These are phyloP conservation scores for Tetraselmis striata DNA, from an alignment of 139 green algal species.

Conservation along the genomic window DNA sequence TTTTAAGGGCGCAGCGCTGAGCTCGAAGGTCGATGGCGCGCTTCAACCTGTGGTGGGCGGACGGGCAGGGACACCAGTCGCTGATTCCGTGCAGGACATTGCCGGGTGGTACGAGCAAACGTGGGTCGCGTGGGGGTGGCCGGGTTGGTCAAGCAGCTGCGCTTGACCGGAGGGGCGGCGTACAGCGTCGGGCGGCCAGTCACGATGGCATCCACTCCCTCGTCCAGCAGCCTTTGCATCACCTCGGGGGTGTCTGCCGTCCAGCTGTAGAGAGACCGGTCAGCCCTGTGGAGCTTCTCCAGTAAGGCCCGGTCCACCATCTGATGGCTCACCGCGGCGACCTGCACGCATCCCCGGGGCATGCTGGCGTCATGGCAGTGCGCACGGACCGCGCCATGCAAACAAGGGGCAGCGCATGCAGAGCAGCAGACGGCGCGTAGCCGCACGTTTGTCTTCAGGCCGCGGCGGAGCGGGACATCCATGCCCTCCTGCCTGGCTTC, in stretches of 20 bases:
- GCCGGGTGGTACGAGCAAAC: too few relatives aligned
- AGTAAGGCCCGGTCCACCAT: neutral
- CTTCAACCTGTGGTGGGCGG: too few relatives aligned
- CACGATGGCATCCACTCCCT: neutral
- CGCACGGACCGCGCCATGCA: neutral
- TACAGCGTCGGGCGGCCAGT: neutral
- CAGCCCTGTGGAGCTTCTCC: neutral
- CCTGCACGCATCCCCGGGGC: too few relatives aligned
- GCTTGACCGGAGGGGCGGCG: too few relatives aligned
- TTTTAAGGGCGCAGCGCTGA: too few relatives aligned
- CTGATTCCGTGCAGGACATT: too few relatives aligned
- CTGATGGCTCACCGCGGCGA: neutral
- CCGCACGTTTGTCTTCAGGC: neutral
- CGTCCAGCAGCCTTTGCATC: neutral
- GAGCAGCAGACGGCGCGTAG: neutral
- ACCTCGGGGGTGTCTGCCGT: neutral
- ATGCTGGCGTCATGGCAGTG: too few relatives aligned
- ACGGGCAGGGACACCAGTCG: too few relatives aligned
- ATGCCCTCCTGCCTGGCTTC: neutral
- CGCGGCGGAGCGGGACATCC: neutral
- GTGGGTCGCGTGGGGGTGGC: too few relatives aligned
- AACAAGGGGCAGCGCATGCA: neutral
- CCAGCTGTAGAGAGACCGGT: neutral
- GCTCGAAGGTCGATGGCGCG: too few relatives aligned
- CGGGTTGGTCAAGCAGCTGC: too few relatives aligned